Conservation (phyloP, 78 protist genomes). For the Isochrysis galbana region DNA sequence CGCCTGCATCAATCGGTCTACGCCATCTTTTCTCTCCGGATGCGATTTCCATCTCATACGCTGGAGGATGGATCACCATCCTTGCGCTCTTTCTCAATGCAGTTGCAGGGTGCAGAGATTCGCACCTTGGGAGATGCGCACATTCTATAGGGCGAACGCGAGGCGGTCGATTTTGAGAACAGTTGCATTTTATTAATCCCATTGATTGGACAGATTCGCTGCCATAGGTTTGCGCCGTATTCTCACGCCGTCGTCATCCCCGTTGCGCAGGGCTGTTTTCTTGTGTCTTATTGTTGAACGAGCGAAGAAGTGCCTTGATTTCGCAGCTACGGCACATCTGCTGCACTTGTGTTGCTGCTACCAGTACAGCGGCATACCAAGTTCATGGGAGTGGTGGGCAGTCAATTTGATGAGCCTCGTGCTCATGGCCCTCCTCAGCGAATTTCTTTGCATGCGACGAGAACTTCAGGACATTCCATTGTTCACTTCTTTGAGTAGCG, state of each 20-base stretch:
- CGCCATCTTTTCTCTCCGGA: background rate
- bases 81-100: background rate
- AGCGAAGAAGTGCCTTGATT: slow-evolving; percentile 18
- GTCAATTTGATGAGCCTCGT: background rate
- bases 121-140: too few relatives aligned
- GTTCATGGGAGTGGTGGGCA: slow-evolving; percentile 16
- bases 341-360: background rate
- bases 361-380: background rate
- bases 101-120: background rate
- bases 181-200: background rate
- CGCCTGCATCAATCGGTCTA: background rate
- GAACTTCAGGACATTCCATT: background rate
- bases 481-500: background rate
- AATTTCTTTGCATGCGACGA: background rate
- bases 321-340: background rate
- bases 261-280: background rate
- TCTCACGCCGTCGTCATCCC: background rate
- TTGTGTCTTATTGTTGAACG: slow-evolving; percentile 1
- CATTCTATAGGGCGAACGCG: background rate
- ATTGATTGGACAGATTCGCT: background rate
- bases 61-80: background rate
- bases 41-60: background rate
- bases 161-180: background rate
- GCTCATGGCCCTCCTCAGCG: slow-evolving; percentile 3
- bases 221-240: background rate